Base-by-base conservation (phyloP, 176 grass and related monocot genomes). In the Hordeum marinum region DNA sequence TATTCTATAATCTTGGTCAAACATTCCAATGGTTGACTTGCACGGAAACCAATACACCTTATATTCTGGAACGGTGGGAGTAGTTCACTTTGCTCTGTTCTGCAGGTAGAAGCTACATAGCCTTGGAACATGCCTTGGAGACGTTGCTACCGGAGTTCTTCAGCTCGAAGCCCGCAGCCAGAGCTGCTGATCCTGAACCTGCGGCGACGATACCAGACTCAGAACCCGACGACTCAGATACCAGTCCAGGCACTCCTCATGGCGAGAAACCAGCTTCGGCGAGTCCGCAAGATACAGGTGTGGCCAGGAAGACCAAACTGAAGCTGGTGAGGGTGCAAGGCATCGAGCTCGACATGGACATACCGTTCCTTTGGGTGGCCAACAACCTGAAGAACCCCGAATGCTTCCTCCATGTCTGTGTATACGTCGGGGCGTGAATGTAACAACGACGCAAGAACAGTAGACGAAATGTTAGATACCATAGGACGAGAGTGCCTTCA, bases 321-420 rank as follows among this genome's bases (percentile, higher is more conserved):
- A 92, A 84, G 78, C 68, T 99, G 78, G 89, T 96, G 45, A 93
- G 94, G 35, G 84, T 99, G 32, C 94, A 99, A 80, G 96, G 96
- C 63, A 92, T 99, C 5, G 91, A 99, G 68, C 79, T 89, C 7
- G 86, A 91, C 60, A 86, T 88, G 88, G 82, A 96, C 81, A 92
- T 92, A 69, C 96, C 94, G 3, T 99, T 99, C 79, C 88, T 90
- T 11, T 99, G 96, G 96, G 84, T 96, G 9, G 94, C 91, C 80
- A 96, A 96, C 79, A 92, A 89, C 71, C 86, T 99, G 23, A 99
- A 90, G 70, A 90, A 88, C 86, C 93, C 96, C 12, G 96, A 99
- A 65, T 90, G 83, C 78, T 99, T 87, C 78, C 88, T 99, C 81
- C 96, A 99, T 72, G 66, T 96, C 0, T 99, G 94, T 78, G 84